These are phyloP conservation scores for Schizosaccharomyces versatilis DNA, from an alignment of 1,139 yeast species.

Conservation along the genomic window DNA sequence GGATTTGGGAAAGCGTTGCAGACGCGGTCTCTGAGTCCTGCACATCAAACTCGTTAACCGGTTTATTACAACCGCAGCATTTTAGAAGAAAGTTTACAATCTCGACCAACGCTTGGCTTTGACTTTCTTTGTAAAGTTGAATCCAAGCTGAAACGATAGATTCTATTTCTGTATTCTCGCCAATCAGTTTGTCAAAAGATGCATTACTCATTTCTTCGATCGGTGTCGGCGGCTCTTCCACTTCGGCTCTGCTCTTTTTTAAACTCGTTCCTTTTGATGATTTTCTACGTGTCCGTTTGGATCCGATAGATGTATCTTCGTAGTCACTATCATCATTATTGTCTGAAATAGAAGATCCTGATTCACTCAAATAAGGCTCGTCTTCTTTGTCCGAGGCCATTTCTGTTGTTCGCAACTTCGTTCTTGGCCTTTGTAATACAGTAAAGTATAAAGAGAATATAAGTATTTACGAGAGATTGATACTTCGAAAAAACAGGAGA, in stretches of 20 bases:
- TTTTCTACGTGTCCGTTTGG: too few species aligned
- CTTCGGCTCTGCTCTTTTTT: neutral
- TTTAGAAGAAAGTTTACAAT: constrained; percentile 49
- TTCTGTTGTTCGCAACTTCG: too few species aligned
- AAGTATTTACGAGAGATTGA: too few species aligned
- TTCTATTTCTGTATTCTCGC: constrained; percentile 29
- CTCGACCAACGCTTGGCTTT: constrained; percentile 32
- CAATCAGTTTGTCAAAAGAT: constrained; percentile 12
- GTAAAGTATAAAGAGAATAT: too few species aligned
- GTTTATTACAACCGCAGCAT: constrained; percentile 40
- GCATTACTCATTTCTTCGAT: too few species aligned
- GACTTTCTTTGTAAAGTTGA: constrained; percentile 28
- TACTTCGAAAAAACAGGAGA: too few species aligned
- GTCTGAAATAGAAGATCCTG: too few species aligned
- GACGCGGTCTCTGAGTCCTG: constrained; percentile 50
- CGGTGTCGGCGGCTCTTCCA: neutral
- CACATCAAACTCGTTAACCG: constrained; percentile 57
- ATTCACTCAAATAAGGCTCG: too few species aligned
- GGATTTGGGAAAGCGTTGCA: constrained; percentile 40
- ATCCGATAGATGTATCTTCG: too few species aligned
- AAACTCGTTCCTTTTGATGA: neutral
- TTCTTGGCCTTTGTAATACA: too few species aligned
- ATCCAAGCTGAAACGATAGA: constrained; percentile 56
- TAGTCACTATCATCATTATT: too few species aligned
- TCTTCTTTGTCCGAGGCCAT: too few species aligned